Evolutionary conservation across 176 grass and related monocot genomes (phyloP).

Genomic region (Alopecurus myosuroides): DNA sequence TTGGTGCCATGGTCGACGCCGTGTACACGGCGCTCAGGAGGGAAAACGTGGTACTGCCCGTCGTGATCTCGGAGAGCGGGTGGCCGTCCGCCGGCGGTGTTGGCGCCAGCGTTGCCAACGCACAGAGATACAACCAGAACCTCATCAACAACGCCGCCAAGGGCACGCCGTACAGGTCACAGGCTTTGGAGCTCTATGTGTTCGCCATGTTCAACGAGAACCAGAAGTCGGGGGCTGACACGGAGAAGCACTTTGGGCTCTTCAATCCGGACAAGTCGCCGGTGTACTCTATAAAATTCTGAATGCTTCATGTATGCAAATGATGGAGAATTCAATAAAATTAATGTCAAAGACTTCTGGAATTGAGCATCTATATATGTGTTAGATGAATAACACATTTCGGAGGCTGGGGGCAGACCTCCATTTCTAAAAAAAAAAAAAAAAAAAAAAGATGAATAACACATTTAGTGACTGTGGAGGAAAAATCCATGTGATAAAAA

Average conservation of each 20-base stretch:
- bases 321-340: too few relatives aligned
- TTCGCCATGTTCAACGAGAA: constrained; percentile 62
- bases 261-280: constrained; percentile 17
- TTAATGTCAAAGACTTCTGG: not conserved
- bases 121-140: constrained; percentile 34
- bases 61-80: constrained; percentile 83
- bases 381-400: too few relatives aligned
- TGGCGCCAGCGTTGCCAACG: constrained; percentile 47
- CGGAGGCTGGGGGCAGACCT: too few relatives aligned
- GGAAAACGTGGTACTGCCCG: constrained; percentile 27
- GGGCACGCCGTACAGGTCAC: too few relatives aligned
- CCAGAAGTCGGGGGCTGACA: not conserved
- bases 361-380: too few relatives aligned
- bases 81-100: constrained; percentile 74
- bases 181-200: too few relatives aligned
- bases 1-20: constrained; percentile 46
- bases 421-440: too few relatives aligned
- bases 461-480: too few relatives aligned
- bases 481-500: too few relatives aligned
- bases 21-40: constrained; percentile 53
- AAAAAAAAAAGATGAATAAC: too few relatives aligned
- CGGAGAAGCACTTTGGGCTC: too few relatives aligned
- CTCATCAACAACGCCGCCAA: constrained; percentile 26
- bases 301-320: not conserved
- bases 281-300: constrained; percentile 16